Percentiles rank a stretch among this genome's conserved stretches.
These are phyloP conservation scores for Wallacemonas sp. DNA, from an alignment of 208 protist species.

Conservation along the genomic window DNA sequence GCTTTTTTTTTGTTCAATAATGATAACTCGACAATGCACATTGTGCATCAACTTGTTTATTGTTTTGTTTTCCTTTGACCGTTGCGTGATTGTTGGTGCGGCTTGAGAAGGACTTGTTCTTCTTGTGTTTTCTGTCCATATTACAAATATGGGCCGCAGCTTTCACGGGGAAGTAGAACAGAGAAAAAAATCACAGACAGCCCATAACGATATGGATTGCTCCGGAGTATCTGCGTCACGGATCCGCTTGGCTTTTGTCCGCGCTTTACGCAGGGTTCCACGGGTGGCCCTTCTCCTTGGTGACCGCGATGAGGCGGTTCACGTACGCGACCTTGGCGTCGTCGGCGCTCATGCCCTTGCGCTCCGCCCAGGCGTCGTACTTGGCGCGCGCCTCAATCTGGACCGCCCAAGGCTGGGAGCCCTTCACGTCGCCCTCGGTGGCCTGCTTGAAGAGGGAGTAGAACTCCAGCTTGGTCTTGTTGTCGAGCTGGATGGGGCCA, in stretches of 20 bases:
- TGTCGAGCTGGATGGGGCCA: constrained; percentile 83
- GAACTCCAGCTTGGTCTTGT: constrained; percentile 91
- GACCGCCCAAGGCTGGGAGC: constrained; percentile 90
- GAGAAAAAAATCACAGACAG: too few species aligned
- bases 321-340: constrained; percentile 94
- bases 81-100: too few species aligned
- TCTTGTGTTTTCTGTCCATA: too few species aligned
- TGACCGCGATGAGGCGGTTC: constrained; percentile 60
- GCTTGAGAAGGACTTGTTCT: too few species aligned
- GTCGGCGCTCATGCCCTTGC: constrained; percentile 90
- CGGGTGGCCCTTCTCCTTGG: constrained; percentile 51
- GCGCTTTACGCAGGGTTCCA: constrained; percentile 48
- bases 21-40: neutral
- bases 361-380: constrained; percentile 93
- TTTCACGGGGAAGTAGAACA: too few species aligned
- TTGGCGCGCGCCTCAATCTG: constrained; percentile 94
- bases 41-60: neutral
- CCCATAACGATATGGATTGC: too few species aligned
- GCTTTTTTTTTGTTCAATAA: constrained; percentile 20
- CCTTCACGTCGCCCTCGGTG: constrained; percentile 93
- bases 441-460: constrained; percentile 98
- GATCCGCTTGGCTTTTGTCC: neutral
- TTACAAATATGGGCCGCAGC: too few species aligned
- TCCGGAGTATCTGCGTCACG: too few species aligned
- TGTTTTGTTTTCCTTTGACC: neutral